Evolutionary conservation across 1,284 basidiomycete genomes (phyloP).

Genomic region (Hymenochaete sp.): DNA sequence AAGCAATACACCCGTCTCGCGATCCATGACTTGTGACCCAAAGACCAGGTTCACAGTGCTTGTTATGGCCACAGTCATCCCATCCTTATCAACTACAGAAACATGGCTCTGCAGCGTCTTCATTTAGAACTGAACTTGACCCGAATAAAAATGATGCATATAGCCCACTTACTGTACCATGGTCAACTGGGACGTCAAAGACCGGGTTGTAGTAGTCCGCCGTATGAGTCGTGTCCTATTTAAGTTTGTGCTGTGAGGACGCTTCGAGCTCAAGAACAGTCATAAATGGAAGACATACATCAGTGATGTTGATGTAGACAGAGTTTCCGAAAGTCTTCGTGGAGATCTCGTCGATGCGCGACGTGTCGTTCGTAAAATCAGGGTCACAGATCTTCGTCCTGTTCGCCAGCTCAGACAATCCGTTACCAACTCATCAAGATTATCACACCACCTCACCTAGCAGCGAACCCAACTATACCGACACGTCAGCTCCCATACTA

Average conservation of each 20-base stretch:
- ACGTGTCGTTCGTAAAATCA: conserved; percentile 46
- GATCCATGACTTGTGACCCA: conserved; percentile 80
- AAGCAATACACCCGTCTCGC: conserved; percentile 77
- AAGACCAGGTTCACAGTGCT: conserved; percentile 85
- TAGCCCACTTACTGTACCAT: conserved; percentile 85
- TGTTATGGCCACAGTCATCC: conserved; percentile 80
- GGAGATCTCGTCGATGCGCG: conserved; percentile 56
- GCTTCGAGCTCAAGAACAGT: too few species aligned
- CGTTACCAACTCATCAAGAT: conserved; percentile 10
- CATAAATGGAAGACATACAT: conserved; percentile 42
- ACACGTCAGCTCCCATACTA: conserved; percentile 12
- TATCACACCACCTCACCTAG: conserved; percentile 37
- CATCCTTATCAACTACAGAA: conserved; percentile 72
- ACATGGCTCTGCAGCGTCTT: conserved; percentile 80
- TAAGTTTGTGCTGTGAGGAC: conserved; percentile 17
- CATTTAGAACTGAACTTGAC: too few species aligned
- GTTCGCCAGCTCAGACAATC: conserved; percentile 13
- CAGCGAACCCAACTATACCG: conserved; percentile 58
- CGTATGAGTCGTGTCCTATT: conserved; percentile 68
- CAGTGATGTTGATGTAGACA: conserved; percentile 65
- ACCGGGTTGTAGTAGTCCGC: conserved; percentile 79
- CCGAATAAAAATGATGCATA: not conserved
- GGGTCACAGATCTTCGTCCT: conserved; percentile 81
- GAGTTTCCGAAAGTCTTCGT: conserved; percentile 61
- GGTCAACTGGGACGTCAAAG: conserved; percentile 69